phyloP scores from a whole-genome alignment of 257 asterid species.

The Leptodermis oblonga region DNA sequence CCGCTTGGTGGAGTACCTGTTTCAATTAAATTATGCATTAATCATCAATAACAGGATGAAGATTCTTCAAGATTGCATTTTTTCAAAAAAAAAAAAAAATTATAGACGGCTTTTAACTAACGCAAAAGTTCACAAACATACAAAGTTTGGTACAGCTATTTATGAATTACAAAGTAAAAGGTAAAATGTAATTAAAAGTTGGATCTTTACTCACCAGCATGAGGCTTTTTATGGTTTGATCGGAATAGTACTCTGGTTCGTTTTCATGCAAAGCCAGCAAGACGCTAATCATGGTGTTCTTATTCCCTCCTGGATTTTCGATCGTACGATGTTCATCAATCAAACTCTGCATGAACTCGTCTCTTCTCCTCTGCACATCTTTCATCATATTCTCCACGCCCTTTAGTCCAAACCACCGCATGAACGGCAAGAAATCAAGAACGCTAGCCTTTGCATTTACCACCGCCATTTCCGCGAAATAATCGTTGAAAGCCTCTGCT shows the following conservation, averaged over 20 bases:
- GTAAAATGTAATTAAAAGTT: not conserved
- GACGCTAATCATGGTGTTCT: conserved; percentile 41
- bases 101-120: too few species aligned
- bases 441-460: conserved; percentile 22
- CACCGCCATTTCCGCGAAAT: conserved; percentile 22
- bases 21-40: not conserved
- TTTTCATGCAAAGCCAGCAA: conserved; percentile 42
- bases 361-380: conserved; percentile 40
- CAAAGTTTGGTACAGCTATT: too few species aligned
- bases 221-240: conserved; percentile 40
- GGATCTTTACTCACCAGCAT: conserved; percentile 21
- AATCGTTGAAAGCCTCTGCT: conserved; percentile 23
- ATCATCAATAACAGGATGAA: not conserved
- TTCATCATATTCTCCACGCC: conserved; percentile 34
- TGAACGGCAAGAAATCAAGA: conserved; percentile 54
- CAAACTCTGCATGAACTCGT: conserved; percentile 42
- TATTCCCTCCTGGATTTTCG: not conserved
- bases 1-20: conserved; percentile 36
- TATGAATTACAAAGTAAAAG: too few species aligned
- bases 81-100: too few species aligned
- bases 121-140: too few species aligned
- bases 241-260: conserved; percentile 43
- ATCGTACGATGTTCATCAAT: conserved; percentile 38
- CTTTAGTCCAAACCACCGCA: conserved; percentile 53
- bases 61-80: not conserved